Conservation (phyloP, 148 eudicot genomes). For the Bassia scoparia region DNA sequence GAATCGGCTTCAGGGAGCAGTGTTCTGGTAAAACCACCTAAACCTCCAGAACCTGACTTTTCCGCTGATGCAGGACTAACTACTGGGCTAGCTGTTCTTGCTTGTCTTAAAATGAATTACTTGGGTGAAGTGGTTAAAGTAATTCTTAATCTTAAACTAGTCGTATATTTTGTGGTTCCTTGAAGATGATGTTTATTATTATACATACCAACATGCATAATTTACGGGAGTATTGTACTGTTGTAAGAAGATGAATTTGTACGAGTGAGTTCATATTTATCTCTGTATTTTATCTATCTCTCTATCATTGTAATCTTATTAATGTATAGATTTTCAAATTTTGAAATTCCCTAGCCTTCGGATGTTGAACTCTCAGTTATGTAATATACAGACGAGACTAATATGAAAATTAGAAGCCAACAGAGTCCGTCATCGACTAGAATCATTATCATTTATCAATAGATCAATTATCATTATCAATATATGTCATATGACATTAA, state of each 20-base stretch:
- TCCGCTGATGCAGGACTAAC: constrained; percentile 57
- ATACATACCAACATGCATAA: too few relatives aligned
- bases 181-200: constrained; percentile 20
- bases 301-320: background rate
- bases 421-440: too few relatives aligned
- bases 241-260: constrained; percentile 4
- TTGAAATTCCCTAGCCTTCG: background rate
- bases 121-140: constrained; percentile 2
- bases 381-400: too few relatives aligned
- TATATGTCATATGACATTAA: too few relatives aligned
- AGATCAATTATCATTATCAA: too few relatives aligned
- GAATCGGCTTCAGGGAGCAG: constrained; percentile 45
- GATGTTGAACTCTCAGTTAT: too few relatives aligned
- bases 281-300: constrained; percentile 13
- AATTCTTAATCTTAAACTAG: background rate
- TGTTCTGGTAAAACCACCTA: constrained; percentile 40
- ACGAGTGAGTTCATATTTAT: background rate
- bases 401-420: too few relatives aligned
- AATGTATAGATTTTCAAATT: background rate
- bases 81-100: too few relatives aligned
- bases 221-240: background rate
- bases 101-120: constrained; percentile 6
- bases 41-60: constrained; percentile 88
- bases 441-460: too few relatives aligned
- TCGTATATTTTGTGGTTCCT: background rate